These are phyloP conservation scores for Triticum aestivum DNA, from an alignment of 176 grass and related monocot genomes.

Conservation along the genomic window IWGSC_CS_RefSeq_v2.1 NC_057802.1:309061850-309062349, in stretches of 20 bases:
- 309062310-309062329: too few species aligned
- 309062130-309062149: too few species aligned
- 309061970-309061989: conserved; percentile 59
- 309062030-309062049: background rate
- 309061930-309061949: background rate
- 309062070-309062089: background rate
- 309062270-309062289: too few species aligned
- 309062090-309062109: background rate
- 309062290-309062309: too few species aligned
- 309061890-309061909: conserved; percentile 44
- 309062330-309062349: too few species aligned
- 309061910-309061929: conserved; percentile 59
- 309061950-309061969: conserved; percentile 47
- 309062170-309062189: too few species aligned
- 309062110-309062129: background rate
- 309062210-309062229: too few species aligned
- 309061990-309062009: conserved; percentile 22
- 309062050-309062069: background rate
- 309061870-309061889: conserved; percentile 13
- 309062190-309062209: too few species aligned
- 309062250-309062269: too few species aligned
- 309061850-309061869: conserved; percentile 46
- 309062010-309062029: conserved; percentile 18
- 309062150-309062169: too few species aligned
- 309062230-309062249: too few species aligned